phyloP scores from a whole-genome alignment of 169 alveolate species.

The Plasmodium ovale region DNA sequence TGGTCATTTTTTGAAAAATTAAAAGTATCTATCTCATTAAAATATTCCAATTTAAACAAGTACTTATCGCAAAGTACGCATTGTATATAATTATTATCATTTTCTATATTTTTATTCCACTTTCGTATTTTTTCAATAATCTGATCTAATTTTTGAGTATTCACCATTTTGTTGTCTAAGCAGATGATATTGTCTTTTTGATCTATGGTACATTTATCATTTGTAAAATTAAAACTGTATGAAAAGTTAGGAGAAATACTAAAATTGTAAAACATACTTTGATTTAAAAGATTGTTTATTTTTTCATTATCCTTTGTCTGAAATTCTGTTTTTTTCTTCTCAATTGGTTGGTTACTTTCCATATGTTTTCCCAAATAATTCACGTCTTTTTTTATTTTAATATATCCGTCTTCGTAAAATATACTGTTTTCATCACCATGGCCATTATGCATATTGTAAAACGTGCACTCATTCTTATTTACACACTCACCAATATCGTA shows the following conservation, averaged over 20 bases:
- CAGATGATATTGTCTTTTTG: neutral
- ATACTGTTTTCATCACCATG: neutral
- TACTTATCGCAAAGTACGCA: slow-evolving; percentile 43
- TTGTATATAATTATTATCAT: slow-evolving; percentile 50
- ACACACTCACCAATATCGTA: slow-evolving; percentile 1
- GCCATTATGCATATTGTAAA: neutral
- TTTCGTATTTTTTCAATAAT: slow-evolving; percentile 47
- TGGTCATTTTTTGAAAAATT: slow-evolving; percentile 7
- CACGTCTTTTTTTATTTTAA: neutral
- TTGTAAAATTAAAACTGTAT: neutral
- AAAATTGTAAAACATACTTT: neutral
- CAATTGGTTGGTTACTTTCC: neutral
- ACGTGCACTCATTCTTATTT: neutral
- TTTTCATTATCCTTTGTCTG: neutral
- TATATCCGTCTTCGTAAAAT: neutral
- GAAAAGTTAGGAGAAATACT: neutral
- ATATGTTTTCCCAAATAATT: neutral
- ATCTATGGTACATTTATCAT: neutral
- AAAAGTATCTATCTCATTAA: neutral
- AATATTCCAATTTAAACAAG: slow-evolving; percentile 49
- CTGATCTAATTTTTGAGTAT: slow-evolving; percentile 29
- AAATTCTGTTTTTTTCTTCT: neutral
- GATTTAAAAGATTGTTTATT: slow-evolving; percentile 15
- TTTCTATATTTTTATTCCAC: slow-evolving; percentile 15
- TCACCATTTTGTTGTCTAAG: neutral